Evolutionary conservation across 2,329 filamentous ascomycete species (phyloP).

Genomic region (Sporothrix luriei): DNA sequence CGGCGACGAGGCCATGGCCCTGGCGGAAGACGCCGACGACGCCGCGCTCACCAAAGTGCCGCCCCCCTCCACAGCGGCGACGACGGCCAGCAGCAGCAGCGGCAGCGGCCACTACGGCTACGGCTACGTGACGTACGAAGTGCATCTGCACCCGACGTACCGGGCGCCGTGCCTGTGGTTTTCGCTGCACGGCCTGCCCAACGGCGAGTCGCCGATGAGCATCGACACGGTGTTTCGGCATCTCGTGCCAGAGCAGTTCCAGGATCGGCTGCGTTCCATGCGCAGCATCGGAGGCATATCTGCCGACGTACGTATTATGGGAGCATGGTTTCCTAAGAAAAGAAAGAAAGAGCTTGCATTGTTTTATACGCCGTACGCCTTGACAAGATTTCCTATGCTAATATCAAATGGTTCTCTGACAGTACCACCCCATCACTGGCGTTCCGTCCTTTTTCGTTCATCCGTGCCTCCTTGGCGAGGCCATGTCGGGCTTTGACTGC

Average conservation of each 20-base stretch:
- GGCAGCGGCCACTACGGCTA: constrained; percentile 46
- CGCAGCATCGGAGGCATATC: constrained; percentile 74
- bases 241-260: constrained; percentile 69
- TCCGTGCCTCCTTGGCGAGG: constrained; percentile 84
- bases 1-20: constrained; percentile 15
- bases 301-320: constrained; percentile 66
- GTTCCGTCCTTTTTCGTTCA: constrained; percentile 87
- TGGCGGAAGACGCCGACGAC: constrained; percentile 40
- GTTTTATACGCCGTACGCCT: constrained; percentile 1
- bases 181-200: constrained; percentile 61
- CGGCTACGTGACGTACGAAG: constrained; percentile 68
- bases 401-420: constrained; percentile 37
- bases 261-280: constrained; percentile 59
- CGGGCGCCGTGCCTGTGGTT: constrained; percentile 77
- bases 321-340: too few relatives aligned
- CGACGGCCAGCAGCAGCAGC: too few relatives aligned
- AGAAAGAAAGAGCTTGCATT: neutral
- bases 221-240: constrained; percentile 71
- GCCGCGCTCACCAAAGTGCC: constrained; percentile 46
- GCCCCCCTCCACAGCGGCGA: constrained; percentile 31
- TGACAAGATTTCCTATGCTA: neutral
- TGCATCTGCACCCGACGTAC: constrained; percentile 75
- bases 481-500: constrained; percentile 69
- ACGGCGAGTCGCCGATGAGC: constrained; percentile 59
- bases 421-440: constrained; percentile 83